phyloP scores from a whole-genome alignment of 495 filamentous ascomycete species.

The Podospora pseudocomata region DNA sequence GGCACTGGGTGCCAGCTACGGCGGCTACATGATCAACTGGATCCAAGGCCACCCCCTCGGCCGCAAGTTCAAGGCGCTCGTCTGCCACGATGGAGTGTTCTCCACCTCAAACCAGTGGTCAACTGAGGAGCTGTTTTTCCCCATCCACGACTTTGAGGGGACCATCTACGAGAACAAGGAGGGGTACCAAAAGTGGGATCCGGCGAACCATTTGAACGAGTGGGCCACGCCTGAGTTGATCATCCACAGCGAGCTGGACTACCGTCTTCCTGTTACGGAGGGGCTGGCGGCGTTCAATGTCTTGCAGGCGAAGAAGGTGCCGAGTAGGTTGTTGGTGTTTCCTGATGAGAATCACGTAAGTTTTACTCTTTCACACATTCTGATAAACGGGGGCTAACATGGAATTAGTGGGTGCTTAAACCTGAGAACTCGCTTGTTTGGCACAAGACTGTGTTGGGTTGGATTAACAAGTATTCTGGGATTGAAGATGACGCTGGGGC shows the following conservation, averaged over 20 bases:
- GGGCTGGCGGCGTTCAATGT: conserved; percentile 87
- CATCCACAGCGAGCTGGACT: conserved; percentile 91
- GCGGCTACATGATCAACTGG: conserved; percentile 87
- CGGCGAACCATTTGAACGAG: conserved; percentile 56
- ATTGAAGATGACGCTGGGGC: conserved; percentile 31
- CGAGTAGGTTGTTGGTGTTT: conserved; percentile 75
- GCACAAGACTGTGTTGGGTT: conserved; percentile 84
- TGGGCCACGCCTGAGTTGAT: conserved; percentile 87
- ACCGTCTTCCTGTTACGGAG: conserved; percentile 77
- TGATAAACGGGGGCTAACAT: conserved; percentile 1
- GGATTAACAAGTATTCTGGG: conserved; percentile 81
- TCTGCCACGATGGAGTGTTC: conserved; percentile 89
- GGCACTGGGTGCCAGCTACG: conserved; percentile 78
- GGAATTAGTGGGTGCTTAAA: conserved; percentile 76
- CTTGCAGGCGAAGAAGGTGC: conserved; percentile 67
- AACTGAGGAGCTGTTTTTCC: conserved; percentile 88
- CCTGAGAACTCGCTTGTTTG: conserved; percentile 87
- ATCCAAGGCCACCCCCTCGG: conserved; percentile 66
- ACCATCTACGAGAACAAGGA: conserved; percentile 69
- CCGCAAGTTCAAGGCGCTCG: conserved; percentile 82
- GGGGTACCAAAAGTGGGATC: conserved; percentile 80
- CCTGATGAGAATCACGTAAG: conserved; percentile 70
- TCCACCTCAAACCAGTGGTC: conserved; percentile 69
- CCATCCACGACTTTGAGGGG: conserved; percentile 76
- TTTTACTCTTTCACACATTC: background rate